Base-by-base conservation (phyloP, 176 grass and related monocot species). In the Eremochloa ophiuroides region DNA sequence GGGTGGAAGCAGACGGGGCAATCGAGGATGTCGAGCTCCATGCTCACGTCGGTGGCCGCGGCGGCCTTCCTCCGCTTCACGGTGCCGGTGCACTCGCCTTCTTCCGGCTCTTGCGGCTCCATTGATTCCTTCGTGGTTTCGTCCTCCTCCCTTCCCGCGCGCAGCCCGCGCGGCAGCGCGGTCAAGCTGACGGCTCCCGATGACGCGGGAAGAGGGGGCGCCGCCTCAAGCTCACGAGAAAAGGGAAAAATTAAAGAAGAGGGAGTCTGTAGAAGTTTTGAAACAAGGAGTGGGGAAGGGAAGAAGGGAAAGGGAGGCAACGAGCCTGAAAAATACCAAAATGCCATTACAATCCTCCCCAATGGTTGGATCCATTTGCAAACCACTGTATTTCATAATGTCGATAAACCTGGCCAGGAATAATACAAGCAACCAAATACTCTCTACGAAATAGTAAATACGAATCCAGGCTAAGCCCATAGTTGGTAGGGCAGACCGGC, bases 1-100 rank as follows among this genome's bases (percentile, higher is more conserved):
- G 71, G 85, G 47, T 83, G 75, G 75, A 20, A 83, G 71, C 85
- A 87, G 67, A 87, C 60, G 23, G 77, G 75, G 71, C 85, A 87
- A 59, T 87, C 85, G 47, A 87, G 61, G 67, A 87, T 53, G 81
- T 87, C 85, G 33, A 76, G 85, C 41, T 69, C 79, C 59, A 87
- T 62, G 46, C 62, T 87, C 23, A 83, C 60, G 67, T 76, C 56
- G 55, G 13, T 42, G 74, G 74, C 56, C 74, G 37, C 35, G 74
- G 56, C 53, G 22, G 11, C 34, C 35, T 76, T 76, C 53, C 74
- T 76, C 37, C 37, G 50, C 55, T 76, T 76, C 47, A 5, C 47
- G 71, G 4, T 20, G 30, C 17, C 4, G 30, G 47, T 22, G 20
- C 17, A 37, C 71, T 74, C 47, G 31, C 71, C 47, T 35, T 74